A percentile compares a stretch with the other conserved stretches of the same genome.
These are phyloP conservation scores for Seminavis robusta DNA, from an alignment of 108 stramenopile species.

Conservation along the genomic window DNA sequence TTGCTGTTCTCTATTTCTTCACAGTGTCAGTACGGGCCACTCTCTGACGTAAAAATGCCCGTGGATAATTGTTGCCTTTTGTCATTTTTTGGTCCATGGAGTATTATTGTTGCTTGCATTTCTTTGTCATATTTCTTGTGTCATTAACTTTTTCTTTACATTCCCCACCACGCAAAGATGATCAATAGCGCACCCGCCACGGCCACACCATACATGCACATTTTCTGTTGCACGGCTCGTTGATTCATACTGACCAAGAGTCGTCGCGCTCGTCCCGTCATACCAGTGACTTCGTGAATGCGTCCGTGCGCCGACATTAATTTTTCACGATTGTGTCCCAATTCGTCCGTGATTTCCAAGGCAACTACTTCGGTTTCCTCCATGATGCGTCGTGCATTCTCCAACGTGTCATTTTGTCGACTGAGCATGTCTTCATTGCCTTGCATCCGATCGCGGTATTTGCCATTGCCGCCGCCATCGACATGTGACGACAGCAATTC, in stretches of 20 bases:
- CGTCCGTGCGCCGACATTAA: constrained; percentile 82
- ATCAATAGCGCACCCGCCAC: no score
- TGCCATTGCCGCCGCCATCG: constrained; percentile 16
- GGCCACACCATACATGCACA: constrained; percentile 84
- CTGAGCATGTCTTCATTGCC: constrained; percentile 67
- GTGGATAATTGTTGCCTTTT: no score
- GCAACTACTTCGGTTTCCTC: constrained; percentile 94
- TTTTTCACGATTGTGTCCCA: constrained; percentile 89
- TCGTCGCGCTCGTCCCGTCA: constrained; percentile 90
- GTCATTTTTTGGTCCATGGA: no score
- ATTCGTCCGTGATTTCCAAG: constrained; percentile 90
- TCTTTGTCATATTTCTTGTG: no score
- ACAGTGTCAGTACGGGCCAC: no score
- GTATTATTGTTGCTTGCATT: no score
- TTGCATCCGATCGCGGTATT: constrained; percentile 50
- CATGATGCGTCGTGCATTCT: constrained; percentile 86
- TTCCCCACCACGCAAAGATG: no score
- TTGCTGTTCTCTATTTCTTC: no score
- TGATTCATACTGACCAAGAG: constrained; percentile 88
- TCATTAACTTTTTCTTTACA: no score
- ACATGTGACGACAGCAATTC: constrained; percentile 17
- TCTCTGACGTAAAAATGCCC: no score
- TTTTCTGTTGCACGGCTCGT: constrained; percentile 88
- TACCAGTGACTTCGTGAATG: constrained; percentile 80
- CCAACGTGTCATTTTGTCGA: constrained; percentile 83